Evolutionary conservation across 2,329 filamentous ascomycete genomes (phyloP).

Genomic region (Dactylellina drechsleri): DNA sequence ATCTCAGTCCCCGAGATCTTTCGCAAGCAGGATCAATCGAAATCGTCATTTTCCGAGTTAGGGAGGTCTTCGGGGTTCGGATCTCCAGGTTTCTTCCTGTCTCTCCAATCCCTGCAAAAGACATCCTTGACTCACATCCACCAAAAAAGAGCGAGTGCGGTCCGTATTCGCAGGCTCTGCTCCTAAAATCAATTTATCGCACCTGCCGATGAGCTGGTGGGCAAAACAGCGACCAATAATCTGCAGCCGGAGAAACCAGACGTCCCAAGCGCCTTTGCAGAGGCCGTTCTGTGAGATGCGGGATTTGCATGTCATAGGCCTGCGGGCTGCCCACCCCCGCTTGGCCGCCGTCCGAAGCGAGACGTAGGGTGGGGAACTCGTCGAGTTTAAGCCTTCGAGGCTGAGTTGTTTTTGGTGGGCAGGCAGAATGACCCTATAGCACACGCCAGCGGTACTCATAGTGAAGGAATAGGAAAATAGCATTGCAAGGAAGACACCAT

Average conservation of each 20-base stretch:
- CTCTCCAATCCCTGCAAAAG: conserved; percentile 23
- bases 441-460: conserved; percentile 12
- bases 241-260: conserved; percentile 27
- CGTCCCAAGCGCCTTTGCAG: conserved; percentile 5
- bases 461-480: conserved; percentile 51
- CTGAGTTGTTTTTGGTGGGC: conserved; percentile 51
- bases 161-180: conserved; percentile 4
- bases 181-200: conserved; percentile 25
- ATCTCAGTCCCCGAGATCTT: conserved; percentile 21
- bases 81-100: conserved; percentile 39
- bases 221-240: conserved; percentile 30
- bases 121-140: conserved; percentile 41
- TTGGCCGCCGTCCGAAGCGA: conserved; percentile 54
- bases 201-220: conserved; percentile 33
- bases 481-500: conserved; percentile 20
- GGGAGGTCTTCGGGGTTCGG: conserved; percentile 43
- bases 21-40: conserved; percentile 4
- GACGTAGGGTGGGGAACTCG: conserved; percentile 47
- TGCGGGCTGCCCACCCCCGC: conserved; percentile 23
- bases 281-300: conserved; percentile 23
- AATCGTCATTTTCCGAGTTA: conserved; percentile 45
- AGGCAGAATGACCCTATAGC: conserved; percentile 44
- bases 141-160: not conserved
- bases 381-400: conserved; percentile 50
- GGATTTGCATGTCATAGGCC: conserved; percentile 41